A percentile compares a stretch with the other conserved stretches of the same genome.
phyloP scores from a whole-genome alignment of 768 basidiomycete genomes.

The Termitomyces heimii region DNA sequence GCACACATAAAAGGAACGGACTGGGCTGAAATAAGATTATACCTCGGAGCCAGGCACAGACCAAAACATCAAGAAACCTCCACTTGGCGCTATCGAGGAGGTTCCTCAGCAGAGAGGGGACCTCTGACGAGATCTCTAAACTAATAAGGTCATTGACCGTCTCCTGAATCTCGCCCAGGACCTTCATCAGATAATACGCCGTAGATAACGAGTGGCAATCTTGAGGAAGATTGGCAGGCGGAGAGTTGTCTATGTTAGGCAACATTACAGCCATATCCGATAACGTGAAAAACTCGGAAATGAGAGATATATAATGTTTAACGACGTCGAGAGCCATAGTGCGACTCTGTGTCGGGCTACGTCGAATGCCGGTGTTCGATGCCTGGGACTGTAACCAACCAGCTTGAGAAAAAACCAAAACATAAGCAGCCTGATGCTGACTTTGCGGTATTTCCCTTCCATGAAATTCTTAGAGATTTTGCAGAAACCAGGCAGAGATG shows the following conservation, averaged over 20 bases:
- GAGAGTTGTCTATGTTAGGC: conserved; percentile 30
- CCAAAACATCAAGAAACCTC: conserved; percentile 81
- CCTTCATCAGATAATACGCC: conserved; percentile 71
- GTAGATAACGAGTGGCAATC: conserved; percentile 82
- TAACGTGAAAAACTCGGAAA: conserved; percentile 77
- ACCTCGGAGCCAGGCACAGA: conserved; percentile 83
- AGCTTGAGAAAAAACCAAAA: neutral
- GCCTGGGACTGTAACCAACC: conserved; percentile 19
- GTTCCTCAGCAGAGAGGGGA: conserved; percentile 56
- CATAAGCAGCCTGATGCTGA: conserved; percentile 20
- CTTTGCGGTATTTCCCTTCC: conserved; percentile 91
- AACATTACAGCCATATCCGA: conserved; percentile 74
- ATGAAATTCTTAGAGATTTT: conserved; percentile 85
- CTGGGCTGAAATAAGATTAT: conserved; percentile 12
- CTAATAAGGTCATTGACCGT: conserved; percentile 72
- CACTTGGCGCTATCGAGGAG: conserved; percentile 80
- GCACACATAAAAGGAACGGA: neutral
- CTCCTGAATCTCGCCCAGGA: conserved; percentile 83
- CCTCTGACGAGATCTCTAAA: conserved; percentile 80
- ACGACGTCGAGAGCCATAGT: conserved; percentile 81
- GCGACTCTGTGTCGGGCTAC: conserved; percentile 76
- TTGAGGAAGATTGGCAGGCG: conserved; percentile 56
- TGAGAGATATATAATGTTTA: conserved; percentile 68
- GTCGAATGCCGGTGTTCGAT: conserved; percentile 44
- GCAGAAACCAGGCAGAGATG: conserved; percentile 92